Evolutionary conservation across 2,329 filamentous ascomycete species (phyloP).

Genomic region (Diplodia scrobiculata): DNA sequence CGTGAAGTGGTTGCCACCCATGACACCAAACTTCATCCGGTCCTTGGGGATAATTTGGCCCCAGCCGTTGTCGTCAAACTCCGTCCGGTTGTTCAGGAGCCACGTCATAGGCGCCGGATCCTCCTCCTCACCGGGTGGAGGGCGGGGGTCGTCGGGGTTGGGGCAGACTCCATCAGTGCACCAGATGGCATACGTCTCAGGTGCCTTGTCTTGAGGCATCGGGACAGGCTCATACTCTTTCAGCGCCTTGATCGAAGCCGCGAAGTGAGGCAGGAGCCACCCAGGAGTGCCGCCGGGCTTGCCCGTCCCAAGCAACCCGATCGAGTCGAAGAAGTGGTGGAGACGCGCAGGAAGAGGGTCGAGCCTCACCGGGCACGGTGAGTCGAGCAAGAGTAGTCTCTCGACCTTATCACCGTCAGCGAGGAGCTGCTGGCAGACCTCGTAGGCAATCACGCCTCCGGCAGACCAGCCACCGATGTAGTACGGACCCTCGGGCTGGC

Average conservation of each 20-base stretch:
- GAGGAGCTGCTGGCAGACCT: constrained; percentile 54
- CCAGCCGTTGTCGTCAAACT: constrained; percentile 72
- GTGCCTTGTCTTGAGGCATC: constrained; percentile 61
- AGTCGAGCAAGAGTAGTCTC: constrained; percentile 56
- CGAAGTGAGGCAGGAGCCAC: constrained; percentile 76
- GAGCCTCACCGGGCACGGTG: constrained; percentile 56
- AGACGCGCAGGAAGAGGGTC: constrained; percentile 58
- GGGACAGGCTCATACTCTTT: constrained; percentile 69
- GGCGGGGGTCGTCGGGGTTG: constrained; percentile 64
- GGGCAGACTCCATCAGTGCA: constrained; percentile 74
- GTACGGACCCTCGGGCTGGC: constrained; percentile 66
- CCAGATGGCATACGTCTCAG: constrained; percentile 68
- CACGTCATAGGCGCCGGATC: constrained; percentile 61
- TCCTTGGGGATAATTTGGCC: constrained; percentile 63
- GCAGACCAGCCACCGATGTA: constrained; percentile 59
- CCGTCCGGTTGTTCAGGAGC: constrained; percentile 71
- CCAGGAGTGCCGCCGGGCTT: constrained; percentile 62
- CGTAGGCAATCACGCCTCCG: constrained; percentile 59
- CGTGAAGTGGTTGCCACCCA: constrained; percentile 73
- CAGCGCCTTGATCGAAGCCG: constrained; percentile 66
- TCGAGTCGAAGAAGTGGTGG: constrained; percentile 71
- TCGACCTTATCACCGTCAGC: constrained; percentile 54
- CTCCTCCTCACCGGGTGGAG: constrained; percentile 62
- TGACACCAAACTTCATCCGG: constrained; percentile 66
- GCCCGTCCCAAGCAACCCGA: constrained; percentile 69